Evolutionary conservation across 257 asterid genomes (phyloP).

Genomic region (Salvia miltiorrhiza): DNA sequence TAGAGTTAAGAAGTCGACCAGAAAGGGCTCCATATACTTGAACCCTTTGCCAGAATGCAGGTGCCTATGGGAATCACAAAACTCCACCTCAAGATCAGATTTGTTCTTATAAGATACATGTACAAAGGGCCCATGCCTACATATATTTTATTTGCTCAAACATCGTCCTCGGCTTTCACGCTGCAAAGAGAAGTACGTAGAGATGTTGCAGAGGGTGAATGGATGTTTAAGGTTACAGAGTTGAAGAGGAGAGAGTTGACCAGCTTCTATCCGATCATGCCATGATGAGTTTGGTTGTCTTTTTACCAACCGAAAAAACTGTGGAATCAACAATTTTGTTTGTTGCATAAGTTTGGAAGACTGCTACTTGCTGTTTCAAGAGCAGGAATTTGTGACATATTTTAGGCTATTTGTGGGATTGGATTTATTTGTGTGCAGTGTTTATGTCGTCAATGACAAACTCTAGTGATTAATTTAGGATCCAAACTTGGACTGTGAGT

Average conservation of each 20-base stretch:
- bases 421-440: no score
- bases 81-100: constrained; percentile 32
- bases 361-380: no score
- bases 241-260: no score
- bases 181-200: neutral
- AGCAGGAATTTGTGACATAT: no score
- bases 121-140: neutral
- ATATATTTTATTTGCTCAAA: neutral
- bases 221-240: neutral
- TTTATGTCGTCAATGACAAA: no score
- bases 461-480: no score
- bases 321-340: constrained; percentile 1
- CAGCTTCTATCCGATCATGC: no score
- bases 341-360: no score
- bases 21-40: constrained; percentile 65
- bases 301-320: neutral
- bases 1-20: constrained; percentile 59
- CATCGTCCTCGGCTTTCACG: neutral
- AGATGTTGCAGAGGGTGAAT: neutral
- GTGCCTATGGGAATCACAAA: constrained; percentile 68
- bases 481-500: no score
- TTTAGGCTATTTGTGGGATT: no score
- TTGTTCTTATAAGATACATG: constrained; percentile 18
- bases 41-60: constrained; percentile 85
- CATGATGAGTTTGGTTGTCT: neutral